Evolutionary conservation across 768 basidiomycete genomes (phyloP).

Genomic region (Calocybe cyanea): DNA sequence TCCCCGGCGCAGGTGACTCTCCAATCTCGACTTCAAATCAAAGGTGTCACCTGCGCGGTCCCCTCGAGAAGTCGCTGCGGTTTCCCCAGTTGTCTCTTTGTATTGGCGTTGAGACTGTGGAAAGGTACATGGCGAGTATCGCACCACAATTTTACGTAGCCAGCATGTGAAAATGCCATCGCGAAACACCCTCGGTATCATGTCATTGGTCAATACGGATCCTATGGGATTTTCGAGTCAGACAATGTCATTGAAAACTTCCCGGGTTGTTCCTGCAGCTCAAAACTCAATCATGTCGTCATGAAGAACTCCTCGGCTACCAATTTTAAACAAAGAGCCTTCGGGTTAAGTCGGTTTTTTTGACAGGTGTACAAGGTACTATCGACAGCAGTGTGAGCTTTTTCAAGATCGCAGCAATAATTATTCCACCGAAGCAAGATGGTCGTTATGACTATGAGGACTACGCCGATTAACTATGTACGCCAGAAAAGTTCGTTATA

Average conservation of each 20-base stretch:
- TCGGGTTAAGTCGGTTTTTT: too few species aligned
- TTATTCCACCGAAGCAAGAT: too few species aligned
- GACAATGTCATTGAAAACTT: neutral
- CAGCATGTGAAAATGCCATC: neutral
- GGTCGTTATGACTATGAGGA: too few species aligned
- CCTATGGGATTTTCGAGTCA: neutral
- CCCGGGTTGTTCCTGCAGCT: conserved; percentile 1
- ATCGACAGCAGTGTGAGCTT: too few species aligned
- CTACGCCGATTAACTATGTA: too few species aligned
- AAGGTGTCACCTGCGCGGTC: neutral
- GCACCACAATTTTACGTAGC: neutral
- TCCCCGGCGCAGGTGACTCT: neutral
- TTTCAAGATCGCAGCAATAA: too few species aligned
- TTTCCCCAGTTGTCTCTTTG: neutral
- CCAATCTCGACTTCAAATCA: neutral
- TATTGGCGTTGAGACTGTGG: too few species aligned
- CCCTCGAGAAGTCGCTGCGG: neutral
- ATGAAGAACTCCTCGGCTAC: neutral
- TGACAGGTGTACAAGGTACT: too few species aligned
- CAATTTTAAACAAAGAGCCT: neutral
- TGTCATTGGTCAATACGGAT: neutral
- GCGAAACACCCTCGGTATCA: neutral
- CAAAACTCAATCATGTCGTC: neutral
- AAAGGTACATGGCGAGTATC: too few species aligned
- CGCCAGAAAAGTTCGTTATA: too few species aligned